A percentile compares a stretch with the other conserved stretches of the same genome.
Conservation (phyloP, 164 flowering plant species). For the Kalanchoe fedtschenkoi region DNA sequence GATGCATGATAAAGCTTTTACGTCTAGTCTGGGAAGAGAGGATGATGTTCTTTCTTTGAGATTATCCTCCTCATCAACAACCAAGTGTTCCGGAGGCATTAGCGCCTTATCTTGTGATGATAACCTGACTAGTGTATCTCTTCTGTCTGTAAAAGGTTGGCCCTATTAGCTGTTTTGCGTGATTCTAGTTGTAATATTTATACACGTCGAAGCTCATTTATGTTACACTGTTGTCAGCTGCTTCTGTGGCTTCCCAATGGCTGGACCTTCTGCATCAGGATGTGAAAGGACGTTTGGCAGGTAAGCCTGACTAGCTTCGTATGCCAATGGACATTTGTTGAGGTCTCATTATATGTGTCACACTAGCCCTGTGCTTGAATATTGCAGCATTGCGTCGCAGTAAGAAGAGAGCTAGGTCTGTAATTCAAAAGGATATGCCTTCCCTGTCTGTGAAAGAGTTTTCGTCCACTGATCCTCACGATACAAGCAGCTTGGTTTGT, state of each 20-base stretch:
- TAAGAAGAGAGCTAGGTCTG: constrained; percentile 5
- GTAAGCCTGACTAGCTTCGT: neutral
- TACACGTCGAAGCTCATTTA: neutral
- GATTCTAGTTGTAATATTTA: neutral
- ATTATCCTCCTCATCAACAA: neutral
- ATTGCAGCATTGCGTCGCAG: constrained; percentile 8
- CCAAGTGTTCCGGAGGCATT: neutral
- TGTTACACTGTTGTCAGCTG: neutral
- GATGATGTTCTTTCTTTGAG: neutral
- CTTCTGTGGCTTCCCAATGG: constrained; percentile 10
- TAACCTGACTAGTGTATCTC: neutral
- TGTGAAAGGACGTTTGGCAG: constrained; percentile 9
- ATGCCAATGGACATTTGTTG: neutral
- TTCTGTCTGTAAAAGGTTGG: neutral
- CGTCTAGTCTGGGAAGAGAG: neutral
- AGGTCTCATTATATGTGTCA: neutral
- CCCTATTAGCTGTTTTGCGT: neutral
- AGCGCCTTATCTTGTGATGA: neutral
- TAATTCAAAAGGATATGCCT: constrained; percentile 1
- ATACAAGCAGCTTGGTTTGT: neutral
- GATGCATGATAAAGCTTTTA: neutral
- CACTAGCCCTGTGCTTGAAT: neutral
- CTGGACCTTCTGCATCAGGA: constrained; percentile 7
- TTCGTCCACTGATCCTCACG: neutral
- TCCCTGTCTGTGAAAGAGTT: neutral